phyloP scores from a whole-genome alignment of 305 asterid genomes.

The Solanum aculeatissimum region DNA sequence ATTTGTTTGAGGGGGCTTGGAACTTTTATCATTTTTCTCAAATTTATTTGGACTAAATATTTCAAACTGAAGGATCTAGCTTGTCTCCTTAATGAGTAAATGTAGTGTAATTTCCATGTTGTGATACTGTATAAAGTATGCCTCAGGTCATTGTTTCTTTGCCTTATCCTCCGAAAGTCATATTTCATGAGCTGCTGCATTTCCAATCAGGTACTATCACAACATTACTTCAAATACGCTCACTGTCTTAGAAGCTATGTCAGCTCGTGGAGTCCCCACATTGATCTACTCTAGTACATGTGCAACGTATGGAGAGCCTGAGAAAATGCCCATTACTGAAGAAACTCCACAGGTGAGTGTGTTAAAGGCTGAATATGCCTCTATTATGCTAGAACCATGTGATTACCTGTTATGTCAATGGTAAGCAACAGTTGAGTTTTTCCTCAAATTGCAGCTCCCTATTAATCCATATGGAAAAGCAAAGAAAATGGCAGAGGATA shows the following conservation, averaged over 20 bases:
- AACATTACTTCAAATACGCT: slow-evolving; percentile 93
- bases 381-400: not conserved
- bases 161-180: not conserved
- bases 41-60: not conserved
- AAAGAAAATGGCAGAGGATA: slow-evolving; percentile 98
- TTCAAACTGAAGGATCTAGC: not conserved
- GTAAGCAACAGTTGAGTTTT: slow-evolving; percentile 5
- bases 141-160: not conserved
- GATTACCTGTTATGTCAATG: not conserved
- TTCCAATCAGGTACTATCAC: slow-evolving; percentile 74
- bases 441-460: slow-evolving; percentile 42
- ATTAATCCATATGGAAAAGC: slow-evolving; percentile 98
- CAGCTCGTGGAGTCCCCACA: slow-evolving; percentile 59
- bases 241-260: slow-evolving; percentile 79
- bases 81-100: not conserved
- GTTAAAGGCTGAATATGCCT: not conserved
- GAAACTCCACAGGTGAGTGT: slow-evolving; percentile 64
- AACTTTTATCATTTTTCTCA: not conserved
- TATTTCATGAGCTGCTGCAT: not conserved
- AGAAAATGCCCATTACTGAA: slow-evolving; percentile 93
- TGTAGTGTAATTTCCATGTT: not conserved
- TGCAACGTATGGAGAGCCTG: slow-evolving; percentile 95
- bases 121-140: not conserved
- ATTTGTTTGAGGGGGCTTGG: not conserved
- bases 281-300: slow-evolving; percentile 94